Conservation (phyloP, 306 rosid species). For the Dryas octopetala region DNA sequence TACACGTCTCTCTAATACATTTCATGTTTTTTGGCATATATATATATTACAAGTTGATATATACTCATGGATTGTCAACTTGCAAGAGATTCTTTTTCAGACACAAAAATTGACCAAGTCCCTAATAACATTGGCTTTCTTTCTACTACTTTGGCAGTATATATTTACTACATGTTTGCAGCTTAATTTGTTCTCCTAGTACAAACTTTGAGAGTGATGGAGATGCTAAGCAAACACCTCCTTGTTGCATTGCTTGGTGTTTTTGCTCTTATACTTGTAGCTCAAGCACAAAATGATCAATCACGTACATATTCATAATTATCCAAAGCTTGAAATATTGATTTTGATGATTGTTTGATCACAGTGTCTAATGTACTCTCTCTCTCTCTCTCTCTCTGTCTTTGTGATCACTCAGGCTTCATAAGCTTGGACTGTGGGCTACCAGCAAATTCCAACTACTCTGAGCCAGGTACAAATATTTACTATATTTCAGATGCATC, state of each 20-base stretch:
- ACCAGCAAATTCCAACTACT: no score
- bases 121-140: neutral
- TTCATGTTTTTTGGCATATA: neutral
- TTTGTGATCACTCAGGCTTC: constrained; percentile 40
- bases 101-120: neutral
- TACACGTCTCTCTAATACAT: neutral
- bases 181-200: neutral
- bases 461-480: no score
- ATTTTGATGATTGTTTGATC: no score
- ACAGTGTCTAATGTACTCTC: neutral
- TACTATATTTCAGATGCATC: no score
- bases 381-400: neutral
- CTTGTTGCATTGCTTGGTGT: constrained; percentile 17
- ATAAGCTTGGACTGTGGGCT: constrained; percentile 57
- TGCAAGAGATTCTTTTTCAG: neutral
- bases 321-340: neutral
- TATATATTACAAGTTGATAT: neutral
- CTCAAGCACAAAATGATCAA: constrained; percentile 44
- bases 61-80: neutral
- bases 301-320: constrained; percentile 30
- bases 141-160: neutral
- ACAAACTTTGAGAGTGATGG: neutral
- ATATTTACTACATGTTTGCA: neutral
- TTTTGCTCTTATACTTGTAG: constrained; percentile 16
- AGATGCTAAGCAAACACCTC: constrained; percentile 8